Evolutionary conservation across 352 stramenopile genomes (phyloP), one percentile per base, ranked within the genome.

Genomic region (Blastocystis sp.): DNA sequence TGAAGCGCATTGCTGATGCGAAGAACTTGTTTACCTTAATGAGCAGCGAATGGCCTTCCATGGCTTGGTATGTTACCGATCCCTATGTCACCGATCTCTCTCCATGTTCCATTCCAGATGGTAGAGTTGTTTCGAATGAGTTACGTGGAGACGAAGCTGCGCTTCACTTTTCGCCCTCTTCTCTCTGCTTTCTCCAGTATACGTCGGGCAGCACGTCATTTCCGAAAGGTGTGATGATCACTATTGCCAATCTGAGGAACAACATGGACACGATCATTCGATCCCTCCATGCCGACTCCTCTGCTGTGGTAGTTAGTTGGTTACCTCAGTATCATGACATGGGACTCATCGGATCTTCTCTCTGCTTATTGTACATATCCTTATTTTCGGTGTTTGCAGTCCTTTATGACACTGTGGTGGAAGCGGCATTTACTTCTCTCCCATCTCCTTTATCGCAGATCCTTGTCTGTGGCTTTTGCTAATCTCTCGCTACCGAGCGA

Each of bases 281-380:
- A 18, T 96, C 96, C 63, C 90, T 99, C 2, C 90, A 95, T 64
- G 96, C 96, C 13, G 92, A 90, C 26, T 90, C 93, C 26, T 93
- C 97, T 55, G 98, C 96, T 0, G 92, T 98, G 3, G 95, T 98
- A 20, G 96, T 98, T 4, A 98, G 94, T 26, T 99, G 97, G 97
- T 92, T 99, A 8, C 97, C 76, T 0, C 37, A 99, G 92, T 99
- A 99, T 92, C 98, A 99, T 91, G 98, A 99, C 92, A 99, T 99
- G 97, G 98, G 97, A 11, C 94, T 99, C 24, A 99, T 99, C 89
- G 97, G 97, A 68, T 96, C 94, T 95, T 95, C 85, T 9, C 70
- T 87, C 39, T 82, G n/a, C 2, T 30, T 53, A 13, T 82, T 87
- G 26, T 89, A 90, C 26, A 79, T 79, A 76, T 78, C 39, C 39